Evolutionary conservation across 345 rosid genomes (phyloP).

Genomic region (Melastoma malabathricum): DNA sequence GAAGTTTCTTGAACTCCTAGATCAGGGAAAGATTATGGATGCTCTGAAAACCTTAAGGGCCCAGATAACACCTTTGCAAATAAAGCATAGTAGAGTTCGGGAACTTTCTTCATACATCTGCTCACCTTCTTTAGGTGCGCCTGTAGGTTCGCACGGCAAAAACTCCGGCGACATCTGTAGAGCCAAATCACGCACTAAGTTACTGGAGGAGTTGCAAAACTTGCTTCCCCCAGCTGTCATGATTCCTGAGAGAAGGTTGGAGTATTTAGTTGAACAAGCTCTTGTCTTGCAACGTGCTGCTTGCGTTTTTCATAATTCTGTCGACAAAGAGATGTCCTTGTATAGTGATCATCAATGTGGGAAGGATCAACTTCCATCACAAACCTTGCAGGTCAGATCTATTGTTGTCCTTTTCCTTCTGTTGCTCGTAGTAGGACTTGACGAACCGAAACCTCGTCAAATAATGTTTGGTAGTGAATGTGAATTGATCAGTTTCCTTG

Average conservation of each 20-base stretch:
- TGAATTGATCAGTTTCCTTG: no score
- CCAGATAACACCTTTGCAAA: conserved; percentile 42
- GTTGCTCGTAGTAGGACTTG: no score
- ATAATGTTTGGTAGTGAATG: no score
- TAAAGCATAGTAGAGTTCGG: conserved; percentile 23
- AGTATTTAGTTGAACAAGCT: conserved; percentile 56
- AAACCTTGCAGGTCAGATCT: conserved; percentile 43
- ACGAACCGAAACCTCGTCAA: no score
- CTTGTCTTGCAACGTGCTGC: conserved; percentile 42
- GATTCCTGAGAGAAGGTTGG: conserved; percentile 53
- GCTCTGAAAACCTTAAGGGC: conserved; percentile 48
- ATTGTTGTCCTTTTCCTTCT: not conserved
- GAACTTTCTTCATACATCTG: conserved; percentile 36
- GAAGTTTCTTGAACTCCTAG: conserved; percentile 41
- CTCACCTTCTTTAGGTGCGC: conserved; percentile 17
- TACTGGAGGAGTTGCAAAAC: conserved; percentile 43
- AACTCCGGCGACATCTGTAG: conserved; percentile 5
- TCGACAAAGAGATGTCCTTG: conserved; percentile 38
- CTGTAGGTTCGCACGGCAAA: conserved; percentile 9
- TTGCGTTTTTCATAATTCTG: conserved; percentile 47
- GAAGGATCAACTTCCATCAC: conserved; percentile 41
- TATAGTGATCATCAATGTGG: conserved; percentile 62
- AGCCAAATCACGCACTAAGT: conserved; percentile 29
- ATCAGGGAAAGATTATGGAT: conserved; percentile 27
- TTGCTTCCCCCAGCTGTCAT: conserved; percentile 41